Conservation (phyloP, 805 yeast genomes). For the Kuraishia capsulata region DNA sequence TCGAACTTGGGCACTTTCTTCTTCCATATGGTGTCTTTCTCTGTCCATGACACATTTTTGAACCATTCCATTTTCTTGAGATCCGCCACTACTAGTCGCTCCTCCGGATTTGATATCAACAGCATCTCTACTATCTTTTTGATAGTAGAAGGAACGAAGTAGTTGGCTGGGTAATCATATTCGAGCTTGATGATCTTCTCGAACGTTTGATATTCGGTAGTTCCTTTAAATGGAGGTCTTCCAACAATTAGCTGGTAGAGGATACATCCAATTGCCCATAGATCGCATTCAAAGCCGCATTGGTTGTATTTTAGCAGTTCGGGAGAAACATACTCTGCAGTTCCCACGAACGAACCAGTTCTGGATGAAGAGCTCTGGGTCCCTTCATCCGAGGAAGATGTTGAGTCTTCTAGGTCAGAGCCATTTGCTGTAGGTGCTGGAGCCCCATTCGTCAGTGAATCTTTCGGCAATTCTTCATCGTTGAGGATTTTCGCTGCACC, state of each 20-base stretch:
- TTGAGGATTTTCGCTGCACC: constrained; percentile 89
- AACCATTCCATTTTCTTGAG: constrained; percentile 72
- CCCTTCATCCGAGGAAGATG: neutral
- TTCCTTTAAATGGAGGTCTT: constrained; percentile 81
- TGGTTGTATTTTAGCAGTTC: constrained; percentile 71
- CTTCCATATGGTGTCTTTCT: constrained; percentile 63
- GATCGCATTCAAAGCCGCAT: constrained; percentile 77
- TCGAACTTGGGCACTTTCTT: constrained; percentile 57
- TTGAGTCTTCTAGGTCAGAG: neutral
- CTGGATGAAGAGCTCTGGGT: constrained; percentile 8
- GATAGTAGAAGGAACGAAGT: constrained; percentile 51
- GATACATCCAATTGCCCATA: constrained; percentile 95
- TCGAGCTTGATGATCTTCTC: constrained; percentile 78
- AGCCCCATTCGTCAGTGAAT: neutral
- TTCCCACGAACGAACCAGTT: constrained; percentile 86
- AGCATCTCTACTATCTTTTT: constrained; percentile 60
- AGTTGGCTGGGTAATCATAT: constrained; percentile 54
- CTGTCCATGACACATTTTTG: constrained; percentile 53
- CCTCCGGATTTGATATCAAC: constrained; percentile 61
- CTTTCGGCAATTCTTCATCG: constrained; percentile 10
- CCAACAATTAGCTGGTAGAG: constrained; percentile 79
- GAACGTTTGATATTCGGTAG: constrained; percentile 77
- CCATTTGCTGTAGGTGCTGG: neutral
- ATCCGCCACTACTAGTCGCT: constrained; percentile 46
- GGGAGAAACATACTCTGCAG: constrained; percentile 95